Conservation (phyloP, 2,329 filamentous ascomycete genomes). For the Geosmithia flava region DNA sequence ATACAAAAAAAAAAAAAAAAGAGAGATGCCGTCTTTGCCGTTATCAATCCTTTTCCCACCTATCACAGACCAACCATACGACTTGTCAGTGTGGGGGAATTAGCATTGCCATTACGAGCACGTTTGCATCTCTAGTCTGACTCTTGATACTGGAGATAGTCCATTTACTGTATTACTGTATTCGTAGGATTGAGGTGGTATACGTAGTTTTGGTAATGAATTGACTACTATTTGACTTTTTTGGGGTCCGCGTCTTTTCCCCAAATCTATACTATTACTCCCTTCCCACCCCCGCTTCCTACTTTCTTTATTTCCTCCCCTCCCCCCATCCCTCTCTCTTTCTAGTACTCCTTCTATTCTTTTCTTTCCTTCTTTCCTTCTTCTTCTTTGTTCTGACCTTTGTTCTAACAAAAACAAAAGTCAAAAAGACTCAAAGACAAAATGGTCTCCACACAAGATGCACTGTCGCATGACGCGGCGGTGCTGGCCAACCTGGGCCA, state of each 20-base stretch:
- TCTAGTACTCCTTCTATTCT: too few relatives aligned
- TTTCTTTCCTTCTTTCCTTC: too few relatives aligned
- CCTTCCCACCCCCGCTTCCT: too few relatives aligned
- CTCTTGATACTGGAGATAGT: neutral
- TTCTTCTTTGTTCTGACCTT: too few relatives aligned
- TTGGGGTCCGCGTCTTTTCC: too few relatives aligned
- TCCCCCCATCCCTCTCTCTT: too few relatives aligned
- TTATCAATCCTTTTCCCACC: neutral
- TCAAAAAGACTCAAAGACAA: too few relatives aligned
- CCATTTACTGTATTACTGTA: too few relatives aligned
- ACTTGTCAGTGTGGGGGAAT: neutral
- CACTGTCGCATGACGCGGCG: neutral
- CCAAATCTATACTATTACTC: too few relatives aligned
- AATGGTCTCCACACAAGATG: neutral
- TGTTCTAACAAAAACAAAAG: too few relatives aligned
- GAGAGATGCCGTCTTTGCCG: neutral
- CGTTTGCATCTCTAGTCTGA: neutral
- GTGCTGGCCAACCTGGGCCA: neutral
- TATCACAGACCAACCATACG: neutral
- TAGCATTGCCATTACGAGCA: neutral
- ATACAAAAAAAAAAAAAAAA: neutral
- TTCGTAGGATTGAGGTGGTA: too few relatives aligned
- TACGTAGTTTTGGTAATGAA: neutral
- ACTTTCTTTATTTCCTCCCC: too few relatives aligned
- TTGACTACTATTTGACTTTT: neutral